phyloP scores from a whole-genome alignment of 2,329 filamentous ascomycete species.

The Metarhizium robertsii region DNA sequence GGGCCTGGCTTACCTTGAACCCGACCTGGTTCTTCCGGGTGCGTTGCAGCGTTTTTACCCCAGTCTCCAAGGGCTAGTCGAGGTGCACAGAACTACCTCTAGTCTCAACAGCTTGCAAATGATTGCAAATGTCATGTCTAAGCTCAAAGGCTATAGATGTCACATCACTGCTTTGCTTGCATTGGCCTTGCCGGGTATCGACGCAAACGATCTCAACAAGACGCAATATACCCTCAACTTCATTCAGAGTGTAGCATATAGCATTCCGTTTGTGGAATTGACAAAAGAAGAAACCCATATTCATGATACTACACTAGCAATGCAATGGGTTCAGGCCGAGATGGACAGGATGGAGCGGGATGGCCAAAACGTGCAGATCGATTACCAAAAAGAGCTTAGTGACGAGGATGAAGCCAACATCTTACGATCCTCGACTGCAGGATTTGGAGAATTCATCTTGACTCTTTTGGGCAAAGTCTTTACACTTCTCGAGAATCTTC shows the following conservation, averaged over 20 bases:
- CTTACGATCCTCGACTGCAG: conserved; percentile 85
- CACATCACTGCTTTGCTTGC: conserved; percentile 93
- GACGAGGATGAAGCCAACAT: conserved; percentile 84
- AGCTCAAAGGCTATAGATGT: conserved; percentile 91
- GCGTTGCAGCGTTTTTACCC: conserved; percentile 94
- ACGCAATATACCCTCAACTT: conserved; percentile 91
- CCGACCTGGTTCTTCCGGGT: conserved; percentile 82
- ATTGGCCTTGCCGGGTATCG: conserved; percentile 85
- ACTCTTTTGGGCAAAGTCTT: conserved; percentile 92
- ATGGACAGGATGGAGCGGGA: conserved; percentile 90
- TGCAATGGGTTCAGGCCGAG: conserved; percentile 89
- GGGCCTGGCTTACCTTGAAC: conserved; percentile 82
- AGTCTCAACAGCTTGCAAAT: conserved; percentile 88
- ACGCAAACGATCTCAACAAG: conserved; percentile 96
- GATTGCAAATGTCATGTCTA: conserved; percentile 82
- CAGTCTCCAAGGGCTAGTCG: conserved; percentile 89
- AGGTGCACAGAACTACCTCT: conserved; percentile 92
- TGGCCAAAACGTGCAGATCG: conserved; percentile 73
- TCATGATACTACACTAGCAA: conserved; percentile 66
- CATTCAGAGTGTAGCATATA: conserved; percentile 92
- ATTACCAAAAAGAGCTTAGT: conserved; percentile 72
- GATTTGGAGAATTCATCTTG: conserved; percentile 84
- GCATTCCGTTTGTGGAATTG: conserved; percentile 83
- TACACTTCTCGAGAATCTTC: conserved; percentile 87
- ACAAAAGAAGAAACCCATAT: conserved; percentile 49